Base-by-base conservation (phyloP, 768 basidiomycete genomes). In the Rhodotorula graminis region DNA sequence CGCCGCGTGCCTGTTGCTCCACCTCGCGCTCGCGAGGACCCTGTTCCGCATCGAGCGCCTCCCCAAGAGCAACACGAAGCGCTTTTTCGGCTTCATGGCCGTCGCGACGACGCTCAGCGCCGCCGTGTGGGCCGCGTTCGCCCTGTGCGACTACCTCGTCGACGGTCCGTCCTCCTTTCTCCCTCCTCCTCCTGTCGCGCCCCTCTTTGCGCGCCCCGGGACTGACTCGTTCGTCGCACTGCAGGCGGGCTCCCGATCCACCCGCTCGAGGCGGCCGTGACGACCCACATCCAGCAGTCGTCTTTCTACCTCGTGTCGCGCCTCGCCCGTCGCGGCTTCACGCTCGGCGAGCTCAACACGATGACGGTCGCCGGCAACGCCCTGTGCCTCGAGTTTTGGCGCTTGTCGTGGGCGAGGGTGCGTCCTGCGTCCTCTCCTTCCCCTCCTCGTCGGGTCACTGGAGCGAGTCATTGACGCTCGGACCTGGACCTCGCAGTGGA, bases 311-410 rank as follows among this genome's bases (percentile, higher is more conserved):
- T 90, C 60, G 90, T 90, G 55, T 85, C 96, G 55, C 87, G 96
- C 33, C 84, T 99, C 57, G 94, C 93, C 9, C 90, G 96, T 77
- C 87, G 90, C n/a, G 91, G 91, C 19, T 94, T 98, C 82, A 98
- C 94, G 0, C 85, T 99, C 2, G 96, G 96, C 46, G 96, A 99
- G 80, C 85, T 98, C 27, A 90, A 89, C 37, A 82, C 97, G 37
- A 91, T 95, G 27, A 90, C 89, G 57, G 91, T 92, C 75, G 92
- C 93, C 55, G 93, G 90, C 11, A 90, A 93, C 4, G 88, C 88
- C 0, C 80, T 98, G 33, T 89, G 88, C 76, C 88, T 93, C 84
- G 95, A 98, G 80, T 85, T 90, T 47, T 83, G 93, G 72, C 90
- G 91, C 76, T 79, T 98, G 62, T 95, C 93, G 3, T 87, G 87